phyloP scores from a whole-genome alignment of 768 basidiomycete genomes.

The Amanita exitialis region DNA sequence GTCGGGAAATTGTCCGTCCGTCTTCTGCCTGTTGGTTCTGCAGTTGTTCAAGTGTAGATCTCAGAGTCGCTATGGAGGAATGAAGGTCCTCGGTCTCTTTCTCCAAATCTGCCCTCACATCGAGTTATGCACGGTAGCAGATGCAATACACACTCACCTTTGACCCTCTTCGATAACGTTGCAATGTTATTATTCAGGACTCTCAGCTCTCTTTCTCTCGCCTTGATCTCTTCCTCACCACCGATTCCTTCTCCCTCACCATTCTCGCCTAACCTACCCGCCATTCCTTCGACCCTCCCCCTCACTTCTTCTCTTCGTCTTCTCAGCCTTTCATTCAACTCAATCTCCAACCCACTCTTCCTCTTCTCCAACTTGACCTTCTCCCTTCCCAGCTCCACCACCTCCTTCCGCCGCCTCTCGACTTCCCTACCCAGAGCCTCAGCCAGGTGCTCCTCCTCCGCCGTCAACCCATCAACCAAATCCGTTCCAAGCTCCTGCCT shows the following conservation, averaged over 20 bases:
- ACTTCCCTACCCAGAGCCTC: slow-evolving; percentile 64
- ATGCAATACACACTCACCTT: slow-evolving; percentile 30
- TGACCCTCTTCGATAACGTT: slow-evolving; percentile 48
- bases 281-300: slow-evolving; percentile 65
- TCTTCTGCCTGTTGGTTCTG: slow-evolving; percentile 85
- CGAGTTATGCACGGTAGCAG: neutral
- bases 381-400: slow-evolving; percentile 56
- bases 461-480: slow-evolving; percentile 63
- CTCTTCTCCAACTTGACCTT: slow-evolving; percentile 68
- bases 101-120: slow-evolving; percentile 44
- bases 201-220: slow-evolving; percentile 59
- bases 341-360: slow-evolving; percentile 83
- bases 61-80: slow-evolving; percentile 56
- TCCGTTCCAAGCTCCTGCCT: slow-evolving; percentile 63
- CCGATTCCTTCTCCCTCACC: slow-evolving; percentile 28
- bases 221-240: slow-evolving; percentile 54
- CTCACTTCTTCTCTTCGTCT: slow-evolving; percentile 74
- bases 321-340: slow-evolving; percentile 81
- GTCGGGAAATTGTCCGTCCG: slow-evolving; percentile 73
- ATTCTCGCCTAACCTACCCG: slow-evolving; percentile 22
- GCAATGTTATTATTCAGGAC: slow-evolving; percentile 59
- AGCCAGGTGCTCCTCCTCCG: slow-evolving; percentile 60
- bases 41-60: slow-evolving; percentile 55
- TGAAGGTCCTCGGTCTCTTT: slow-evolving; percentile 58
- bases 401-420: slow-evolving; percentile 60